phyloP scores from a whole-genome alignment of 768 basidiomycete genomes.

The Crassisporium funariophilum region DNA sequence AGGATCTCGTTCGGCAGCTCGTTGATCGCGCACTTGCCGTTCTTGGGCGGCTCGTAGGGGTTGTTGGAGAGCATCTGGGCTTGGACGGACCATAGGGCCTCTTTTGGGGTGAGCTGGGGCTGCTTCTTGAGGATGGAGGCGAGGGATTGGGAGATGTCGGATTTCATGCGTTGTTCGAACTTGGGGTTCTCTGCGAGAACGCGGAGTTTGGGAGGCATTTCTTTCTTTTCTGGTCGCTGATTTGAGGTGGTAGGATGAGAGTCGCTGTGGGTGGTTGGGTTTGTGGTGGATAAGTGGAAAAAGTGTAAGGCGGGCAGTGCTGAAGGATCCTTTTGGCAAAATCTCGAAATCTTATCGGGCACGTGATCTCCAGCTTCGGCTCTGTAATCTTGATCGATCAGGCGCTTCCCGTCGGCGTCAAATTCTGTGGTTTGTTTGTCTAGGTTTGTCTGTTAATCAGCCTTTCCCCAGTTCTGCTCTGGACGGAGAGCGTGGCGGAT shows the following conservation, averaged over 20 bases:
- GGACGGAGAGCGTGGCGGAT: no score
- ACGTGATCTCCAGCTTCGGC: no score
- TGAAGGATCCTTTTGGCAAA: not conserved
- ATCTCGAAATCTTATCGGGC: conserved; percentile 11
- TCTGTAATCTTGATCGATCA: no score
- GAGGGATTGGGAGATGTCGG: conserved; percentile 26
- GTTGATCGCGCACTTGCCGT: conserved; percentile 50
- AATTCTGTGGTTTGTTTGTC: no score
- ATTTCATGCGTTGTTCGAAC: conserved; percentile 22
- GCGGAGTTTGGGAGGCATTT: conserved; percentile 25
- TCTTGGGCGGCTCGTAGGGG: conserved; percentile 47
- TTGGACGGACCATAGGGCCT: conserved; percentile 37
- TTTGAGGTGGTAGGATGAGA: not conserved
- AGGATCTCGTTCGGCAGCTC: conserved; percentile 59
- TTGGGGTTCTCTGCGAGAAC: conserved; percentile 21
- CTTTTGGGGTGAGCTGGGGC: conserved; percentile 26
- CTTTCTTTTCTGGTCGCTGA: conserved; percentile 1
- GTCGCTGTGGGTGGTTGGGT: not conserved
- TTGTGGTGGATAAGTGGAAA: not conserved
- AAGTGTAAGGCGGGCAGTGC: conserved; percentile 7
- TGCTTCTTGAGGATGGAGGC: conserved; percentile 28
- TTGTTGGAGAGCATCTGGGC: conserved; percentile 45
- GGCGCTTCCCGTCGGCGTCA: no score
- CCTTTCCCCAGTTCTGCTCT: no score
- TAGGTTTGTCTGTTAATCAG: no score